phyloP scores from a whole-genome alignment of 1,139 yeast genomes.

The Debaryomycetaceae sp. region DNA sequence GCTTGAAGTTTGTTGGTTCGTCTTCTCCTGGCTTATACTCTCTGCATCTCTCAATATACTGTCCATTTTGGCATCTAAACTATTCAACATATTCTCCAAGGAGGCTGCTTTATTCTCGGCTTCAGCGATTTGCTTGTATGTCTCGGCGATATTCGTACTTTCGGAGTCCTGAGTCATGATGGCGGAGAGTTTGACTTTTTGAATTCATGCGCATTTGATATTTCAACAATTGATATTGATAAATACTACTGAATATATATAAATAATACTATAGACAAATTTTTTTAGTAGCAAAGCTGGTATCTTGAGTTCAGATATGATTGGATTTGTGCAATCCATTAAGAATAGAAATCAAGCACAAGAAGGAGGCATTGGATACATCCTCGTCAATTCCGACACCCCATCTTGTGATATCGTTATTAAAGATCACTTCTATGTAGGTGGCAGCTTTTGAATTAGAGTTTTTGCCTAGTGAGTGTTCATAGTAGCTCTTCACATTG shows the following conservation, averaged over 20 bases:
- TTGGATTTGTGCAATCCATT: conserved; percentile 40
- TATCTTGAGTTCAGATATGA: background rate
- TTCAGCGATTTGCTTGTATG: conserved; percentile 39
- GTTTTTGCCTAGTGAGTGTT: conserved; percentile 89
- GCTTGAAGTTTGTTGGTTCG: background rate
- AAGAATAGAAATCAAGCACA: conserved; percentile 72
- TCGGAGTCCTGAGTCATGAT: conserved; percentile 18
- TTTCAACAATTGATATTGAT: too few species aligned
- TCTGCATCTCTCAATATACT: conserved; percentile 42
- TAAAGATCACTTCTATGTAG: conserved; percentile 63
- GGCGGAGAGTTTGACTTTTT: background rate
- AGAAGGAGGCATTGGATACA: conserved; percentile 85
- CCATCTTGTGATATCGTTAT: conserved; percentile 60
- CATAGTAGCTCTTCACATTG: conserved; percentile 81
- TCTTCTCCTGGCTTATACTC: conserved; percentile 9
- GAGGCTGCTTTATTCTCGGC: conserved; percentile 43
- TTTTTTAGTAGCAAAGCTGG: too few species aligned
- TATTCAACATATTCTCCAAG: conserved; percentile 43
- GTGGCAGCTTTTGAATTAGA: conserved; percentile 88
- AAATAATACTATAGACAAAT: background rate
- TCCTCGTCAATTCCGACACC: conserved; percentile 95
- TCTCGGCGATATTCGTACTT: conserved; percentile 26
- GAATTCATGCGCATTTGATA: too few species aligned
- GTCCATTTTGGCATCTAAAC: conserved; percentile 43
- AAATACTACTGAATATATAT: too few species aligned